phyloP scores from a whole-genome alignment of 2,329 filamentous ascomycete genomes.

The Colletotrichum eremochloae region DNA sequence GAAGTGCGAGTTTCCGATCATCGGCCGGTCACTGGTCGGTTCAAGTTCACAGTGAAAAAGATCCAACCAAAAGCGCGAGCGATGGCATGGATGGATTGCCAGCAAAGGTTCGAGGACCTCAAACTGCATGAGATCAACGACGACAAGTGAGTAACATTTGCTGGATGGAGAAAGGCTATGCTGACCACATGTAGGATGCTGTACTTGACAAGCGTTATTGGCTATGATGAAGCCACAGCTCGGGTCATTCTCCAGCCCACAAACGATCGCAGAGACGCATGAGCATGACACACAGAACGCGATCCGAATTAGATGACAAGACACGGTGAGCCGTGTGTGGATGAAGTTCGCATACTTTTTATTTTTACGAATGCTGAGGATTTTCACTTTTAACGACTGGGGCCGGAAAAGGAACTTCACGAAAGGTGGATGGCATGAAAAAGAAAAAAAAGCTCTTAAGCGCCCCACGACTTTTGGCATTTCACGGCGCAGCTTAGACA shows the following conservation, averaged over 20 bases:
- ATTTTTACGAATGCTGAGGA: constrained; percentile 22
- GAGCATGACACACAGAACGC: constrained; percentile 7
- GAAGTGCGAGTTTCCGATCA: constrained; percentile 94
- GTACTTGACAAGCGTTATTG: constrained; percentile 42
- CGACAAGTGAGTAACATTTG: constrained; percentile 76
- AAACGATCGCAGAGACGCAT: constrained; percentile 29
- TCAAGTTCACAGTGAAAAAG: constrained; percentile 87
- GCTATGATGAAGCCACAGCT: constrained; percentile 42
- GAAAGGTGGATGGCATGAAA: constrained; percentile 29
- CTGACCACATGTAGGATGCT: constrained; percentile 33
- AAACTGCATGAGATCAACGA: constrained; percentile 76
- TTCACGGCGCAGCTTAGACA: constrained; percentile 40
- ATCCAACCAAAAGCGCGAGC: constrained; percentile 77
- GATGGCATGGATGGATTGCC: constrained; percentile 78
- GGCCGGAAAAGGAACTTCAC: constrained; percentile 32
- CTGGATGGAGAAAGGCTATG: background rate
- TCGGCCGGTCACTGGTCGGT: constrained; percentile 87
- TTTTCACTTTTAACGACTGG: constrained; percentile 16
- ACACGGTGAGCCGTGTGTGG: constrained; percentile 9
- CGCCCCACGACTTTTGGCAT: constrained; percentile 39
- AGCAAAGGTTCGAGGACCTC: constrained; percentile 80
- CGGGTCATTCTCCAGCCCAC: constrained; percentile 35
- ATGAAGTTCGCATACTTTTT: constrained; percentile 2
- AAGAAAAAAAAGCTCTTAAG: constrained; percentile 22
- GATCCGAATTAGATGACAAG: constrained; percentile 17